Evolutionary conservation across 1,139 yeast genomes (phyloP).

Genomic region (Suhomyces terraborum): DNA sequence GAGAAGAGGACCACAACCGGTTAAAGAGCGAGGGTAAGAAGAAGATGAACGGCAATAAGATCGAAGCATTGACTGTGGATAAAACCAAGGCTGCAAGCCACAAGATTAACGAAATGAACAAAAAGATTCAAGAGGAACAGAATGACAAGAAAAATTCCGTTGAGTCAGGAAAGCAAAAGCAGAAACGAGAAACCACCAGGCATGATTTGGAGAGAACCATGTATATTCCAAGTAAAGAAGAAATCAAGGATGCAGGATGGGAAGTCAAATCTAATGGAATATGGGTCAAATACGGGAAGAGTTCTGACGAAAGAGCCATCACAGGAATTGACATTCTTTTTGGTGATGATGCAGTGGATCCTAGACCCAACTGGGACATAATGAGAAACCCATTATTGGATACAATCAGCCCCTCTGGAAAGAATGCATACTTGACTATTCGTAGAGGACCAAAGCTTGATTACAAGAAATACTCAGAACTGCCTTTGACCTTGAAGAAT

Average conservation of each 20-base stretch:
- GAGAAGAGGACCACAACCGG: constrained; percentile 30
- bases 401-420: constrained; percentile 23
- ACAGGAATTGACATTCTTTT: constrained; percentile 62
- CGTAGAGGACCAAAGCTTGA: constrained; percentile 28
- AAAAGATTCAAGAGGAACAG: constrained; percentile 13
- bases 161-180: constrained; percentile 5
- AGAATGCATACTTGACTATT: constrained; percentile 33
- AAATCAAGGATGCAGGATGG: constrained; percentile 41
- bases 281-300: constrained; percentile 52
- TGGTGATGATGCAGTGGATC: constrained; percentile 75
- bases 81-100: constrained; percentile 21
- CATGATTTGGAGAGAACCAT: constrained; percentile 26
- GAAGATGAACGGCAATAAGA: constrained; percentile 17
- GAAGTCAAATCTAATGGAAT: constrained; percentile 38
- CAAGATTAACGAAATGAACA: constrained; percentile 18
- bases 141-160: constrained; percentile 8
- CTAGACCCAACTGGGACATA: constrained; percentile 71
- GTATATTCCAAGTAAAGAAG: constrained; percentile 35
- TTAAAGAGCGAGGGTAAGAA: constrained; percentile 14
- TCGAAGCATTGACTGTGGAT: constrained; percentile 19
- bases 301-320: constrained; percentile 27
- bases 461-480: constrained; percentile 23
- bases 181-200: constrained; percentile 17
- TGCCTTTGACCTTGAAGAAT: constrained; percentile 33
- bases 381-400: constrained; percentile 27